Conservation (phyloP, 2,329 filamentous ascomycete species). For the Calonectria pseudoturangicola region DNA sequence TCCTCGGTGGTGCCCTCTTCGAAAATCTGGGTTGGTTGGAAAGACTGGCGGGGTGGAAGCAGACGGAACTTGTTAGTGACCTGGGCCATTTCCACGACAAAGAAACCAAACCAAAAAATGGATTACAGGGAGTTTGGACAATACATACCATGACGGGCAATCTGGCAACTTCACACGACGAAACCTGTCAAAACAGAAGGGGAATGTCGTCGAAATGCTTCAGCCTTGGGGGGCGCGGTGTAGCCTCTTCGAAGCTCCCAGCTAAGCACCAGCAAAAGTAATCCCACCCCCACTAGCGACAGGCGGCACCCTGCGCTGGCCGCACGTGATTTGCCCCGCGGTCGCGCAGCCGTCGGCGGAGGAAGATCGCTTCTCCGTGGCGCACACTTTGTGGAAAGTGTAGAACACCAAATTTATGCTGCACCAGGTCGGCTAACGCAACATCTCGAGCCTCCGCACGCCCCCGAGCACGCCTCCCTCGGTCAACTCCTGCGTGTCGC, state of each 20-base stretch:
- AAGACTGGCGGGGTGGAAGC: conserved; percentile 67
- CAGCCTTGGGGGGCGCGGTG: conserved; percentile 56
- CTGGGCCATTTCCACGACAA: conserved; percentile 14
- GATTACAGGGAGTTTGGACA: neutral
- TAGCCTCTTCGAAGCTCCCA: conserved; percentile 56
- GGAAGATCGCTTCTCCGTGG: conserved; percentile 64
- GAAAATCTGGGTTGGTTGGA: conserved; percentile 98
- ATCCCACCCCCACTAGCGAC: conserved; percentile 51
- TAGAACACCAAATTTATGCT: conserved; percentile 64
- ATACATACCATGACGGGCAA: conserved; percentile 54
- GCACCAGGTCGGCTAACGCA: conserved; percentile 54
- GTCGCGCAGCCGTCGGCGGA: conserved; percentile 54
- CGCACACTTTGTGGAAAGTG: conserved; percentile 63
- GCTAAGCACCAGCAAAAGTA: conserved; percentile 46
- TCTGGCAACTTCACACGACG: conserved; percentile 47
- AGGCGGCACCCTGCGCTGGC: conserved; percentile 51
- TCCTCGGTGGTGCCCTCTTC: conserved; percentile 97
- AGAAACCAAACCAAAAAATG: conserved; percentile 1
- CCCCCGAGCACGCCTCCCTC: conserved; percentile 50
- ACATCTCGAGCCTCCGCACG: conserved; percentile 55
- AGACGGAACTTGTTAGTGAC: conserved; percentile 47
- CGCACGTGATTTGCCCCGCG: conserved; percentile 66
- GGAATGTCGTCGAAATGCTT: conserved; percentile 55
- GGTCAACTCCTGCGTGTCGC: conserved; percentile 51
- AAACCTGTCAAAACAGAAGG: conserved; percentile 48